Evolutionary conservation across 225 moss, liverwort and hornwort genomes (phyloP).

Genomic region (Bryum argenteum): DNA sequence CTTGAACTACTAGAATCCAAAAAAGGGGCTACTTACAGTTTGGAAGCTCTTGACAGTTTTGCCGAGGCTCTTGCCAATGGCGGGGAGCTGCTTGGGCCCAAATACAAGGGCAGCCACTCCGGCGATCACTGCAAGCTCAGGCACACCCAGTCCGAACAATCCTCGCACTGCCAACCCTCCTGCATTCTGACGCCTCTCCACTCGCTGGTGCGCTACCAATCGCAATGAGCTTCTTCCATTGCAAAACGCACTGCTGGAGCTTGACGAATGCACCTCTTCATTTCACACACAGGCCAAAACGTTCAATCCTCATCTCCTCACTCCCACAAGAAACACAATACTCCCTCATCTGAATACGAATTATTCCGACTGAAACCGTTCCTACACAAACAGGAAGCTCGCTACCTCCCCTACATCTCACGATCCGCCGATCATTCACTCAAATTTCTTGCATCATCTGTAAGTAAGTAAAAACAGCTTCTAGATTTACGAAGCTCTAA

Average conservation of each 20-base stretch:
- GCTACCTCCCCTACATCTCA: no score
- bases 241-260: slow-evolving; percentile 45
- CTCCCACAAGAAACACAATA: no score
- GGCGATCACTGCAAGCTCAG: slow-evolving; percentile 92
- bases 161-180: slow-evolving; percentile 60
- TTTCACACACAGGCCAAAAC: neutral
- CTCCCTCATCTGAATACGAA: no score
- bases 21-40: slow-evolving; percentile 41
- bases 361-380: no score
- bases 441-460: no score
- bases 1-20: no score
- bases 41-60: slow-evolving; percentile 96
- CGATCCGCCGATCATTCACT: no score
- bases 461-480: no score
- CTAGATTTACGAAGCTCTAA: neutral
- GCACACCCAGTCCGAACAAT: slow-evolving; percentile 88
- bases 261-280: slow-evolving; percentile 48
- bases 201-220: slow-evolving; percentile 23
- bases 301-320: slow-evolving; percentile 1
- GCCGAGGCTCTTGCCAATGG: slow-evolving; percentile 85
- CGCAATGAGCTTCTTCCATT: slow-evolving; percentile 38
- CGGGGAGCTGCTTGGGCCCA: slow-evolving; percentile 91
- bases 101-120: slow-evolving; percentile 92
- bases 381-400: no score
- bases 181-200: slow-evolving; percentile 24